Evolutionary conservation across 495 filamentous ascomycete genomes (phyloP), one percentile per base, ranked within the genome.

Genomic region (Platismatia glauca): DNA sequence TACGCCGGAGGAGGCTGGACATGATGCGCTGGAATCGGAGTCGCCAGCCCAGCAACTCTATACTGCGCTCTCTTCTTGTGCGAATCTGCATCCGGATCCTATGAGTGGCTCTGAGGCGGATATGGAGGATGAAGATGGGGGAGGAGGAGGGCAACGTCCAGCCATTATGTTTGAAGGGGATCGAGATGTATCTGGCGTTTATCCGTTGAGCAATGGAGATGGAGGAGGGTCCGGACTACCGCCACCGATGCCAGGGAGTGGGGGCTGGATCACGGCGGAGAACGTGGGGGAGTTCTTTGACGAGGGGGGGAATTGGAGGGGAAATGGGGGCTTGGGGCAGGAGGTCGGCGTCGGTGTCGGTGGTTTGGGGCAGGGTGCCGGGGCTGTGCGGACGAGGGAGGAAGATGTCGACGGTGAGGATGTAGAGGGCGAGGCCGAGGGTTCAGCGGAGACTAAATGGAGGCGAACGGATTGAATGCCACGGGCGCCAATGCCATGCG

Each of bases 201-300:
- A 64, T 31, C 38, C 48, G 63, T 63, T 46, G 71, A 72, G 7
- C 77, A 22, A 71, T 77, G 64, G 64, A 66, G 52, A 75, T 77
- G 31, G 64, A 6, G 55, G 37, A 39, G 75, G 78, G 64, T 82
- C 84, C 7, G 83, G 81, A 43, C 67, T 93, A 38, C 89, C 89
- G 46, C 86, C 88, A 16, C 85, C 89, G 6, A 81, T 94, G 71
- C 89, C 89, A 2, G 91, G 93, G 15, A 93, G 90, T 69, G 85
- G 84, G 0, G 91, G 91, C 4, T 98, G 94, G 94, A 97, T 98
- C 66, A 98, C 94, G 22, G 88, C 91, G 18, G 94, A 97, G 59
- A 98, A 98, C 73, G 89, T 96, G 71, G 80, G 86, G 57, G 84
- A 96, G 69, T 96, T 79, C 66, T 80, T 86, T 70, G 84, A 86